Percentiles rank a stretch among this genome's conserved stretches.
Evolutionary conservation across 169 alveolate species (phyloP).

Genomic region (Plasmodium yoelii): DNA sequence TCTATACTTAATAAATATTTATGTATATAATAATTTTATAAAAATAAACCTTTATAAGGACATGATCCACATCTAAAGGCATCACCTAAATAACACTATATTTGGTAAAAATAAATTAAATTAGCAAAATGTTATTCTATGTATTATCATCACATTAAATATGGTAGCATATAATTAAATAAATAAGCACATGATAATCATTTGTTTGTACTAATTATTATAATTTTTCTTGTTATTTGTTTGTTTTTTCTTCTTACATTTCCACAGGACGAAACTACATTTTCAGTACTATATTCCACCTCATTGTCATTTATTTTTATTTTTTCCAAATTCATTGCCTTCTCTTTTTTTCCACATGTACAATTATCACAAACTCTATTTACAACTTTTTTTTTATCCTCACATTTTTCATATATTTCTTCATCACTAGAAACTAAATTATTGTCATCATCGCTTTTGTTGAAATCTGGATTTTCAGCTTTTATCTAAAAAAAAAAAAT

Average conservation of each 20-base stretch:
- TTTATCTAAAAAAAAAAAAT: constrained; percentile 33
- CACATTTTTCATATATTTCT: constrained; percentile 37
- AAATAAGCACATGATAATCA: background rate
- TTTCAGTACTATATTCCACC: constrained; percentile 58
- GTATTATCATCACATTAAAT: too few relatives aligned
- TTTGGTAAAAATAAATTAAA: too few relatives aligned
- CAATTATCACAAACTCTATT: constrained; percentile 75
- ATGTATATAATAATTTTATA: background rate
- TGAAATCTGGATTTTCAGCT: constrained; percentile 69
- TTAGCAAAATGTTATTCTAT: too few relatives aligned
- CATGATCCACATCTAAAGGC: constrained; percentile 76
- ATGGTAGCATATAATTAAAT: too few relatives aligned
- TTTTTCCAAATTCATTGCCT: constrained; percentile 28
- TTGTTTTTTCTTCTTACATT: constrained; percentile 24
- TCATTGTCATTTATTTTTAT: constrained; percentile 31
- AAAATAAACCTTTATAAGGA: constrained; percentile 61
- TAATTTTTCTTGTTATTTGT: too few relatives aligned
- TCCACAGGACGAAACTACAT: constrained; percentile 72
- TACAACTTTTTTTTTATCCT: constrained; percentile 61
- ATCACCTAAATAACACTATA: constrained; percentile 69
- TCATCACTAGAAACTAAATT: constrained; percentile 37
- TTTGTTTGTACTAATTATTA: too few relatives aligned
- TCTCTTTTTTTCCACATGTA: constrained; percentile 67
- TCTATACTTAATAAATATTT: background rate
- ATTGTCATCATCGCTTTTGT: constrained; percentile 30